A percentile compares a stretch with the other conserved stretches of the same genome.
Evolutionary conservation across 2,329 filamentous ascomycete genomes (phyloP).

Genomic region (Phyllosticta capitalensis): DNA sequence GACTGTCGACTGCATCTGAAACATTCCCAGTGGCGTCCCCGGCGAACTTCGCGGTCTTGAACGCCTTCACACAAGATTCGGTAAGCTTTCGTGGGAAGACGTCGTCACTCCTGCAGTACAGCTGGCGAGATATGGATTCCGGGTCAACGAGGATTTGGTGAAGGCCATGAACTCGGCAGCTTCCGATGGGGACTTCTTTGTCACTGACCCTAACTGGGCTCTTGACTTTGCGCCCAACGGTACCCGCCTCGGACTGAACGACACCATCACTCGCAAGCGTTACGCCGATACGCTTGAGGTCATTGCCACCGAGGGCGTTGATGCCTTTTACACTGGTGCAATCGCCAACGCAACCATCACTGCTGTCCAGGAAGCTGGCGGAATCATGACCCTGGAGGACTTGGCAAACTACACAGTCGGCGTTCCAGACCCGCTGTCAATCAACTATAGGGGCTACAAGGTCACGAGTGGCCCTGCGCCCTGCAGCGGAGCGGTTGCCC

Average conservation of each 20-base stretch:
- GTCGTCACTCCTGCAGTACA: conserved; percentile 66
- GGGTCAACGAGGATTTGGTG: conserved; percentile 62
- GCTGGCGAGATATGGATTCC: conserved; percentile 51
- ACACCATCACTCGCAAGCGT: conserved; percentile 69
- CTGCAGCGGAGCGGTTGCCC: conserved; percentile 64
- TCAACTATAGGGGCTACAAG: conserved; percentile 53
- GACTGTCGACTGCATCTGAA: background rate
- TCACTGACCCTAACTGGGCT: conserved; percentile 69
- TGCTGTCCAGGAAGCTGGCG: conserved; percentile 57
- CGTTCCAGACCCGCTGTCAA: conserved; percentile 49
- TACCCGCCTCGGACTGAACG: conserved; percentile 58
- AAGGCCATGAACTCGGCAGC: conserved; percentile 57
- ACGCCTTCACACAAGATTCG: conserved; percentile 65
- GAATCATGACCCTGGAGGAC: conserved; percentile 79
- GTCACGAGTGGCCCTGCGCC: conserved; percentile 64
- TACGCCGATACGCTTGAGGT: conserved; percentile 72
- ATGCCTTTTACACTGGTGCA: conserved; percentile 64
- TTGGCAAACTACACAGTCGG: conserved; percentile 62
- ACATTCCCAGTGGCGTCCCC: conserved; percentile 49
- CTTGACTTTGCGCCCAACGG: conserved; percentile 83
- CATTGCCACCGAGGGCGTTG: conserved; percentile 63
- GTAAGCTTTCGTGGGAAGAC: conserved; percentile 44
- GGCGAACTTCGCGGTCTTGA: conserved; percentile 71
- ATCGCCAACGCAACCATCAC: conserved; percentile 66
- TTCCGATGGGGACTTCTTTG: conserved; percentile 54